Base-by-base conservation (phyloP, 2,329 filamentous ascomycete species). In the Ceratocystis eucalypticola region DNA sequence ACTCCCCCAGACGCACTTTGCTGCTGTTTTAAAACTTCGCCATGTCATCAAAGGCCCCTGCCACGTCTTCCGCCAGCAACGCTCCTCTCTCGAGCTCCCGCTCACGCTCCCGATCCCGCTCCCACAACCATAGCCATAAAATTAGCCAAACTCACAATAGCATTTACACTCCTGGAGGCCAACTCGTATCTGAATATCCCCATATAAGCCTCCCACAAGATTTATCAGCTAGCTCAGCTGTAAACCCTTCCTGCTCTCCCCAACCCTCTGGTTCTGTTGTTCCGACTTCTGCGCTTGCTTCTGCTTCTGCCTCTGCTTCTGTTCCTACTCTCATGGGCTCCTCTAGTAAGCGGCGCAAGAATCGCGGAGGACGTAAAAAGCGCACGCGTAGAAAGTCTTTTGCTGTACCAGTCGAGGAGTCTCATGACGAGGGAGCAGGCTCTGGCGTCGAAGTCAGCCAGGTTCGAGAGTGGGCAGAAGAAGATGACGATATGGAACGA, bases 331-430 rank as follows among this genome's bases (percentile, higher is more conserved):
- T 61, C 37, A 66, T 66, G 37, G 69, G 67, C 68, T 61, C 69
- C 69, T 37, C 70, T 71, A 85, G 86, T 78, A 89, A 90, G 74
- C 72, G 76, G 25, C 66, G 67, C 73, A 88, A 87, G 73, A 87
- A 85, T 71, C 84, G 89, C 57, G 86, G 84, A 41, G 88, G 88
- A 46, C 92, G 87, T 80, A 91, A 91, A 77, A 88, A 88, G 75
- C 85, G 84, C 68, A 77, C 84, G 69, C 84, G 91, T 69, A 84
- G 89, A 69, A 89, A 89, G 77, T 96, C 91, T 7, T 96, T 96
- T 73, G 87, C 88, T 28, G 79, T 82, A 17, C 77, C 84, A 0
- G 77, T 84, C 44, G 83, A 86, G 48, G 85, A 87, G 5, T 68
- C 67, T 10, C 45, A 68, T 67, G 73, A 72, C 64, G 75, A 78